Conservation (phyloP, 345 rosid species). For the Ailanthus altissimus region DNA sequence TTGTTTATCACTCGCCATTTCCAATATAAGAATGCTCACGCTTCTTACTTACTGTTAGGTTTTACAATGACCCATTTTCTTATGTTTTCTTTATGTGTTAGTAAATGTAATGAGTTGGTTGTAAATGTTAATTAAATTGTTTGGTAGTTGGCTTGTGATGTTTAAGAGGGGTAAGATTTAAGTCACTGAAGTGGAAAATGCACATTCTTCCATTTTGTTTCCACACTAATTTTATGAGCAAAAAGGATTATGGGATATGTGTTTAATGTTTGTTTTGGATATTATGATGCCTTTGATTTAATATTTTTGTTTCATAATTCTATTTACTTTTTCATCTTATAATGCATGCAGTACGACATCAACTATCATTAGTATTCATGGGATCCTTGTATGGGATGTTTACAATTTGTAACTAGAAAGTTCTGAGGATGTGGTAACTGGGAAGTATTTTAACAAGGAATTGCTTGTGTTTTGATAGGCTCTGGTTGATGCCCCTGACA, state of each 20-base stretch:
- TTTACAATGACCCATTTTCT: not conserved
- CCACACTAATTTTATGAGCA: not conserved
- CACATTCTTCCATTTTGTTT: too few species aligned
- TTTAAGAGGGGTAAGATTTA: too few species aligned
- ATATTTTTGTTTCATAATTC: not conserved
- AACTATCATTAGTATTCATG: not conserved
- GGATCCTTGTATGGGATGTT: not conserved
- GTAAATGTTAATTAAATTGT: too few species aligned
- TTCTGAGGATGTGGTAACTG: not conserved
- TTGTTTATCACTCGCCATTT: too few species aligned
- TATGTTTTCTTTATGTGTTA: too few species aligned
- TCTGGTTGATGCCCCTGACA: constrained; percentile 79
- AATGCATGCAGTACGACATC: not conserved
- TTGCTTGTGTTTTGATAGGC: constrained; percentile 43
- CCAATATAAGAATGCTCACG: too few species aligned
- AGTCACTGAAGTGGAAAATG: too few species aligned
- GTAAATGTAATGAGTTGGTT: too few species aligned
- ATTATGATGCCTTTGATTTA: not conserved
- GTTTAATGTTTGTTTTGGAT: not conserved
- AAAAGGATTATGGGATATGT: not conserved
- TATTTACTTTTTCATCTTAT: not conserved
- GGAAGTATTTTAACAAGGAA: not conserved
- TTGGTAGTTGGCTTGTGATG: too few species aligned
- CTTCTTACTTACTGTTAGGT: too few species aligned
- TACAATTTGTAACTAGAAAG: not conserved